phyloP scores from a whole-genome alignment of 257 asterid species.

The Solanum peruvianum region DNA sequence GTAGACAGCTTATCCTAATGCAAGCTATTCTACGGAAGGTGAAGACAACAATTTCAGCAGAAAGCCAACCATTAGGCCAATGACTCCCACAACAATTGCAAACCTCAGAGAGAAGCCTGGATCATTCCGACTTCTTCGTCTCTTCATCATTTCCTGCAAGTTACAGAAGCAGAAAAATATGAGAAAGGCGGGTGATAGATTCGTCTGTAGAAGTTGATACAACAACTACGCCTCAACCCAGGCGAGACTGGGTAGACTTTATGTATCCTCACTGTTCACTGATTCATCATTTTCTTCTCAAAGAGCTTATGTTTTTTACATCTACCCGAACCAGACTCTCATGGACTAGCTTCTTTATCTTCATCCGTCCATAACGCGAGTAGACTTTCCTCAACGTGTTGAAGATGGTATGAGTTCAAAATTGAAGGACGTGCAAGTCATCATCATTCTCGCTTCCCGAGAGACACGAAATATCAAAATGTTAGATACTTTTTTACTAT shows the following conservation, averaged over 20 bases:
- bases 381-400: neutral
- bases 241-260: neutral
- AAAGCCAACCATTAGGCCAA: conserved; percentile 32
- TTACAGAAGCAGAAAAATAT: neutral
- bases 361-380: neutral
- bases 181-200: neutral
- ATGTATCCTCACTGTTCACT: neutral
- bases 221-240: neutral
- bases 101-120: conserved; percentile 28
- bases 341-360: neutral
- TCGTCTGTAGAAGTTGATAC: neutral
- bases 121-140: conserved; percentile 23
- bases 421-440: neutral
- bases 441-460: neutral
- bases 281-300: neutral
- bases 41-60: conserved; percentile 29
- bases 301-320: neutral
- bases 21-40: conserved; percentile 17
- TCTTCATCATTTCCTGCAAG: conserved; percentile 29
- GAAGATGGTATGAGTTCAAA: neutral
- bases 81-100: conserved; percentile 29
- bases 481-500: neutral
- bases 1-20: neutral
- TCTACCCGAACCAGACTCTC: neutral
- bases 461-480: neutral